phyloP scores from a whole-genome alignment of 331 rosid genomes.

The Saraca asoca region DNA sequence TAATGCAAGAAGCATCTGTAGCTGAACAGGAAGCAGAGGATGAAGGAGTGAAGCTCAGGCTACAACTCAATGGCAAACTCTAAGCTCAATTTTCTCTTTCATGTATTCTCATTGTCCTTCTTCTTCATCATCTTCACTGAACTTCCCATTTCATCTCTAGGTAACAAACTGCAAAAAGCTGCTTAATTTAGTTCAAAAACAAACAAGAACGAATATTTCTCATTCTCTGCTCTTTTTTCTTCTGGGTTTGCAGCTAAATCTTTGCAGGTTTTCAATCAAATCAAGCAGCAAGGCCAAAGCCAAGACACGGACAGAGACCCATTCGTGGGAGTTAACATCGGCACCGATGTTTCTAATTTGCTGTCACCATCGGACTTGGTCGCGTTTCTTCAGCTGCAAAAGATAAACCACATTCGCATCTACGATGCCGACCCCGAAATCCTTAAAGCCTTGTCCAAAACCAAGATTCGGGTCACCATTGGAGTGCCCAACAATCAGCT shows the following conservation, averaged over 20 bases:
- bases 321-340: slow-evolving; percentile 78
- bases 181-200: neutral
- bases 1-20: slow-evolving; percentile 69
- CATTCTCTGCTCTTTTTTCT: neutral
- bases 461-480: slow-evolving; percentile 64
- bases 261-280: slow-evolving; percentile 3
- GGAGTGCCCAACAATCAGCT: slow-evolving; percentile 90
- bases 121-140: slow-evolving; percentile 23
- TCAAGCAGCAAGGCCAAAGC: slow-evolving; percentile 34
- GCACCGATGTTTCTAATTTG: slow-evolving; percentile 73
- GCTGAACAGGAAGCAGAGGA: slow-evolving; percentile 57
- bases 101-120: slow-evolving; percentile 17
- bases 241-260: slow-evolving; percentile 46
- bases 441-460: slow-evolving; percentile 58
- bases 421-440: slow-evolving; percentile 78
- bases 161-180: slow-evolving; percentile 35
- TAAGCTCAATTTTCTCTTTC: slow-evolving; percentile 35
- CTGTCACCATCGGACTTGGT: slow-evolving; percentile 53
- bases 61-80: slow-evolving; percentile 59
- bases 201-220: neutral
- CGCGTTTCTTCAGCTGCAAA: slow-evolving; percentile 59
- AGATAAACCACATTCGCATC: slow-evolving; percentile 66
- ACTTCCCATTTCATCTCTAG: slow-evolving; percentile 31
- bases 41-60: slow-evolving; percentile 49
- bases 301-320: slow-evolving; percentile 44